Base-by-base conservation (phyloP, 2,329 filamentous ascomycete species). In the Lasiodiplodia sp. region DNA sequence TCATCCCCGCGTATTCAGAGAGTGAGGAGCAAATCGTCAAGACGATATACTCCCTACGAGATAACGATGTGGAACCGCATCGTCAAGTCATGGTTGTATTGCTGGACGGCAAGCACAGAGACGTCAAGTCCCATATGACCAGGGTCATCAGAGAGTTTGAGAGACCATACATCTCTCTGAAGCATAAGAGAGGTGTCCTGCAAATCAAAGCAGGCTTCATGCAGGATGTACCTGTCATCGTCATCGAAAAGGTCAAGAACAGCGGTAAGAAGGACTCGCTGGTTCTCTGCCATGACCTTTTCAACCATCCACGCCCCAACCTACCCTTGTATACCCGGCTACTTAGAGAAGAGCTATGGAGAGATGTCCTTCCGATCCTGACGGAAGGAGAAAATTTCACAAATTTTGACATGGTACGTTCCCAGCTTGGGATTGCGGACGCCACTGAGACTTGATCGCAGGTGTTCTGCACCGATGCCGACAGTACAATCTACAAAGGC, bases 21-120 rank as follows among this genome's bases (percentile, higher is more conserved):
- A 71, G 67, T 2, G 71, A 73, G 53, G 72, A 74, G 23, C 72
- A 73, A 53, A 74, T 74, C 51, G 71, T 71, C 38, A 73, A 73
- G 31, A 71, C 72, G 10, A 69, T 74, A 6, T 72, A 69, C 55
- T 71, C 72, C 10, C 28, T 74, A 3, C 70, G 72, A 18, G 71
- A 73, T 47, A 74, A 74, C 31, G 72, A 70, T 31, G 70, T 71
- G 3, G 67, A 70, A n/a, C 70, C 70, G 1, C 72, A 74, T 52
- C 69, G 70, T 28, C 72, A 74, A 66, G 71, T 74, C 38, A 73
- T 74, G 71, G 71, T 70, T 14, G 69, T 74, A 23, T 66, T 74
- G 8, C 51, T 74, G 10, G 72, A 74, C 34, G 72, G 72, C 23
- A 71, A 70, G 38, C 70, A 68, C 6, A 66, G 71, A 34, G 67